phyloP scores from a whole-genome alignment of 2,329 filamentous ascomycete species.

The Onygenales sp. region DNA sequence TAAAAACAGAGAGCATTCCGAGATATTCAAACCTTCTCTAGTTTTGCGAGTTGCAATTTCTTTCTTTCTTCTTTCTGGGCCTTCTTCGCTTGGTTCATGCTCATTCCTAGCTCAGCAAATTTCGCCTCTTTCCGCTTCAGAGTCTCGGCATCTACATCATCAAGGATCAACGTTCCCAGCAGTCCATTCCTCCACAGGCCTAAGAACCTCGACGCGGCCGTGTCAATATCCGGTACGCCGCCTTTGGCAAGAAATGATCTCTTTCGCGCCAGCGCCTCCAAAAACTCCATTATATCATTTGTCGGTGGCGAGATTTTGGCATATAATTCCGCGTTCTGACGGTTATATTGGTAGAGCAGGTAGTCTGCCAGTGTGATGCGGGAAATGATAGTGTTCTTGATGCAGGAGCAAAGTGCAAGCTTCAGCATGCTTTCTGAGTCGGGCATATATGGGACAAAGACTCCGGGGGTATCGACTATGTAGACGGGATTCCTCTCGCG shows the following conservation, averaged over 20 bases:
- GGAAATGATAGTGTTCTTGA: constrained; percentile 79
- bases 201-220: constrained; percentile 69
- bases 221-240: constrained; percentile 59
- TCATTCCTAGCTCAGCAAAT: constrained; percentile 24
- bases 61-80: constrained; percentile 26
- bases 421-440: constrained; percentile 87
- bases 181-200: constrained; percentile 71
- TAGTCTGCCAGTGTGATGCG: constrained; percentile 78
- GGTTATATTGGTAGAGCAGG: constrained; percentile 75
- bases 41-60: neutral
- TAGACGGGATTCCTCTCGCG: constrained; percentile 54
- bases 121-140: constrained; percentile 38
- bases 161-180: constrained; percentile 68
- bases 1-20: neutral
- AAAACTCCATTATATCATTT: constrained; percentile 68
- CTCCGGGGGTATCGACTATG: constrained; percentile 83
- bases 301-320: constrained; percentile 58
- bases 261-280: constrained; percentile 60
- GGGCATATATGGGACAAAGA: constrained; percentile 86
- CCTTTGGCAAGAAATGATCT: constrained; percentile 69
- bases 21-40: neutral
- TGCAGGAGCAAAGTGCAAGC: constrained; percentile 79
- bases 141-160: constrained; percentile 57
- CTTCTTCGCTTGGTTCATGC: constrained; percentile 36
- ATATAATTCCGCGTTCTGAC: constrained; percentile 54